Evolutionary conservation across 1,284 basidiomycete species (phyloP), one percentile per base, ranked within the genome.

Genomic region (Fomitopsis pinicola): DNA sequence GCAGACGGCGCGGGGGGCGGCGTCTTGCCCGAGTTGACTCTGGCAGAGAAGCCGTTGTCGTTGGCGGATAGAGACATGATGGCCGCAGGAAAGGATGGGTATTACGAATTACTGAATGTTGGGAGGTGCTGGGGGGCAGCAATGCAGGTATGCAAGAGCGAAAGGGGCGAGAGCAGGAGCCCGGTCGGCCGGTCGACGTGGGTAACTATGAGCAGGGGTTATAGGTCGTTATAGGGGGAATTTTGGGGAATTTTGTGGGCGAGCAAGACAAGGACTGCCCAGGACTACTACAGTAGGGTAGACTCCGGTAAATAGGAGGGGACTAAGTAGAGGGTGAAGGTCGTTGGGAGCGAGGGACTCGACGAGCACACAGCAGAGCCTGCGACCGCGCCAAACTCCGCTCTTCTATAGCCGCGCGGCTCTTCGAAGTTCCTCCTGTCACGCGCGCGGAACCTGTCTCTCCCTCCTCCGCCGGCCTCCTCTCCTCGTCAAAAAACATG

Each of bases 1-100:
- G 92, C 92, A 63, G 92, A 94, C 60, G 92, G 92, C 26, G 92
- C 92, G 57, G 92, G 92, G 63, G 92, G 92, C 63, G 92, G 92
- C 2, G 92, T 93, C 78, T 93, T 93, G 66, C 91, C 91, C 72
- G 89, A 88, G 67, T 89, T 81, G 73, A 82, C 85, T 80, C 89
- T 87, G 71, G 87, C 81, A 83, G 89, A 92, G 75, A 86, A 81
- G 79, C 81, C 80, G 76, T 82, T 86, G 84, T 90, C 88, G 72
- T 82, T 82, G 76, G 90, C 85, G 74, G 91, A 91, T 82, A 92
- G 85, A 81, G 90, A 92, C 90, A 92, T 92, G 88, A 87, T 87
- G 75, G 78, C 71, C 80, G 79, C 80, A 79, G 82, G 52, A 38
- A 54, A 80, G 63, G 64, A 65, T 66, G 67, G 82, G 75, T 83